Evolutionary conservation across 495 filamentous ascomycete species (phyloP), one percentile per base, ranked within the genome.

Genomic region (Tuber umbilicatum): DNA sequence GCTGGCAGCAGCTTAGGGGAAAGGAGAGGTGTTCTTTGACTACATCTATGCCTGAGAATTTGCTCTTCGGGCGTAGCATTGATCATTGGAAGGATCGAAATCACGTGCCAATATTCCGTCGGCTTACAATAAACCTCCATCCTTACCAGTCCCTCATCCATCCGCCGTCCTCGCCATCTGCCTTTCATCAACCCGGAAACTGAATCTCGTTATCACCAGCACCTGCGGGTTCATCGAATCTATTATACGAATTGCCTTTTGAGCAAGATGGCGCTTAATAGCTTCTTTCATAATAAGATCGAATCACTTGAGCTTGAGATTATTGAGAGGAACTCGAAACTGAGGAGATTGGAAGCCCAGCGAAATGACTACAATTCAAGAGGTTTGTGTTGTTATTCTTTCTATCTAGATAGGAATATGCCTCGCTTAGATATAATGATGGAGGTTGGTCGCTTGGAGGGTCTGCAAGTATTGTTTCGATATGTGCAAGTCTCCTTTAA

Each of bases 301-400:
- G 95, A 99, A 91, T 90, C 91, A 84, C 96, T 97, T 91, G 97
- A 98, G 89, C 93, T 98, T 83, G 94, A 98, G 88, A 99, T 99
- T 79, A 93, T 99, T 81, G 93, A 97, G 84, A 94, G 95, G 55
- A 96, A 98, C 86, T 94, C 96, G 70, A 93, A 97, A 71, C 87
- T 99, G 72, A 90, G 95, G 79, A 88, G 95, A 84, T 87, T 99
- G 82, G 95, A 99, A 88, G 95, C 95, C 72, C 95, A 99, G 83
- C 91, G 95, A 74, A 99, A 99, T 84, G 95, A 99, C 84, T 97
- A 97, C 88, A 99, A 99, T 86, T 98, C 95, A 71, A 89, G 95
- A 83, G 85, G 85, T 86, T 77, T 17, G 78, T 80, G 27, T n/a
- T 31, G 17, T 35, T 21, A 50, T 41, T 27, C 68, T 12, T 45